A percentile compares a stretch with the other conserved stretches of the same genome.
phyloP scores from a whole-genome alignment of 768 basidiomycete species.

The Mycena belliarum region DNA sequence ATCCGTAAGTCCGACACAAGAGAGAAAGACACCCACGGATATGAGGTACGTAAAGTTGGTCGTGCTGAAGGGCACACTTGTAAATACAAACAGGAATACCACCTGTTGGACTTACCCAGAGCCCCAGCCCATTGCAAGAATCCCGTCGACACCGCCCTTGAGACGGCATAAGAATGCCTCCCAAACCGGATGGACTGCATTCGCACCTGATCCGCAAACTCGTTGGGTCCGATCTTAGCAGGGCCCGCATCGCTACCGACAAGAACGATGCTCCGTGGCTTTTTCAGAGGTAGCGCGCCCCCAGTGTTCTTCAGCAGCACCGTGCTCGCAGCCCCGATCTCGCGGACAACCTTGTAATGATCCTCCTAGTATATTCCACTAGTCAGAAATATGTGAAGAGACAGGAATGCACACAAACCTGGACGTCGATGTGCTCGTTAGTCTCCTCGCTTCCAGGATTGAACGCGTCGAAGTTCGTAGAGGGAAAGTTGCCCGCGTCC shows the following conservation, averaged over 20 bases:
- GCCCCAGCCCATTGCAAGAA: slow-evolving; percentile 93
- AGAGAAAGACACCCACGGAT: slow-evolving; percentile 29
- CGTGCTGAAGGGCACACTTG: slow-evolving; percentile 42
- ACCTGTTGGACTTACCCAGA: slow-evolving; percentile 54
- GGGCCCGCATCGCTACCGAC: slow-evolving; percentile 70
- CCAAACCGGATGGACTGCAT: neutral
- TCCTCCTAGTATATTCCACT: slow-evolving; percentile 43
- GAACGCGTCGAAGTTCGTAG: slow-evolving; percentile 73
- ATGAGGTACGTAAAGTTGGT: slow-evolving; percentile 78
- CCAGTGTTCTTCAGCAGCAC: slow-evolving; percentile 75
- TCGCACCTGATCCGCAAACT: slow-evolving; percentile 55
- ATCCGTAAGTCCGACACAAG: no score
- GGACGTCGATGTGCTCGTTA: slow-evolving; percentile 68
- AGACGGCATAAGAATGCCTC: slow-evolving; percentile 8
- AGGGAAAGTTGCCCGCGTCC: slow-evolving; percentile 62
- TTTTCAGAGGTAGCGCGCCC: slow-evolving; percentile 57
- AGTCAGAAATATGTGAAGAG: neutral
- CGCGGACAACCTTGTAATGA: slow-evolving; percentile 65
- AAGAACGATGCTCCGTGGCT: slow-evolving; percentile 58
- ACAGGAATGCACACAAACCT: neutral
- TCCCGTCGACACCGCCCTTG: slow-evolving; percentile 59
- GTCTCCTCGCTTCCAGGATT: slow-evolving; percentile 46
- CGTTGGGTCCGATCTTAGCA: slow-evolving; percentile 66
- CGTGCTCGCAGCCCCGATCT: slow-evolving; percentile 73
- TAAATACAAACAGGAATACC: no score